Evolutionary conservation across 225 moss, liverwort and hornwort species (phyloP), one percentile per base, ranked within the genome.

Genomic region (Physcomitrellopsis africana): DNA sequence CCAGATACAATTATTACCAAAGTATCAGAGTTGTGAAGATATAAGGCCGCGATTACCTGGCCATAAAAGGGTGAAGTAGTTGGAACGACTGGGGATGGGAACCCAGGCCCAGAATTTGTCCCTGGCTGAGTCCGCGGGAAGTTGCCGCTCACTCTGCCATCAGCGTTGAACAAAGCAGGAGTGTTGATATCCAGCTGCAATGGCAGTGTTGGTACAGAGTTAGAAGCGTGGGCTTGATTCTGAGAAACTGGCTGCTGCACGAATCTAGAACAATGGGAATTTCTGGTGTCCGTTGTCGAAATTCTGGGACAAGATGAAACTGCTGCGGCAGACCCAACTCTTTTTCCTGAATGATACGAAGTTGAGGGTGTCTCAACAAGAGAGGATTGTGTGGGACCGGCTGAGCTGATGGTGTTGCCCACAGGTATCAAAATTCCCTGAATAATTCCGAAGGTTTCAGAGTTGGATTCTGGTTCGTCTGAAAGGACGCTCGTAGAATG

Each of bases 111-210:
- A 60, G 79, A 56, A 60, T 66, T 65, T 66, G 49, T 63, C 51
- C 81, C 76, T 66, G 78, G 72, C 17, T 72, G 83, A 61, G 60
- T 69, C 86, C 78, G 83, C 14, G 71, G 56, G 37, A 80, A 69
- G 41, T 68, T 63, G 32, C 64, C 48, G 64, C 41, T 70, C 47
- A 24, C 65, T 73, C 81, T 69, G 61, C 43, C 44, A 43, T 76
- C 83, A 72, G 44, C 19, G 29, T 74, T 65, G 63, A 77, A 77
- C 12, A 70, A 54, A 60, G 79, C 73, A 79, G 79, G 68, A 70
- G 70, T 62, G 42, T 29, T 77, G 29, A 75, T 49, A 43, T 82
- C 78, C 66, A 84, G 76, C 69, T 76, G 76, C 69, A 72, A 73
- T 47, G 76, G 41, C 48, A 62, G 58, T 43, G 69, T 69, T 53